These are phyloP conservation scores for Rhodomyrtus tomentosa DNA, from an alignment of 345 rosid genomes.

Conservation along the genomic window DNA sequence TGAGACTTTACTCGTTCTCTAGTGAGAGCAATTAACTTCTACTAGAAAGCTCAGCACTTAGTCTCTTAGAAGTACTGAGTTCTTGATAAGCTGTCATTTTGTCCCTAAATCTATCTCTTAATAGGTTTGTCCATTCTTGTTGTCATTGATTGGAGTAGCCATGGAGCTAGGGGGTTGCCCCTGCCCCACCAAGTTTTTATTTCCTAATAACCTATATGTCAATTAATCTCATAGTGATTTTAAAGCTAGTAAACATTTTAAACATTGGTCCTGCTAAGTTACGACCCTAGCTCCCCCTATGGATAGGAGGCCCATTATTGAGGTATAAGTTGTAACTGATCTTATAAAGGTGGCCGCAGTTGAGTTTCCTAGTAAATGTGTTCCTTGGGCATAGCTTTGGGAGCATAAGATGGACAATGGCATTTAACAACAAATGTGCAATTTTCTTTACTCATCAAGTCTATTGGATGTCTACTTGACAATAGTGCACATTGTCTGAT, in stretches of 20 bases:
- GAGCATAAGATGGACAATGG: not conserved
- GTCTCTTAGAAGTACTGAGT: not conserved
- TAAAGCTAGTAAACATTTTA: not conserved
- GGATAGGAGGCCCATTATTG: not conserved
- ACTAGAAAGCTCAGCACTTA: not conserved
- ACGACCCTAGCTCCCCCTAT: not conserved
- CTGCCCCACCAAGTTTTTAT: not conserved
- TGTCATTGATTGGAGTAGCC: not conserved
- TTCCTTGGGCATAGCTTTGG: not conserved
- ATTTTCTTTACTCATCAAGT: not conserved
- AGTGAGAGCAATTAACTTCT: not conserved
- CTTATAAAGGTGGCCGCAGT: not conserved
- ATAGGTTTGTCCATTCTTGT: not conserved
- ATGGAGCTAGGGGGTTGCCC: not conserved
- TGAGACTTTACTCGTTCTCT: constrained; percentile 2
- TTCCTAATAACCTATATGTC: no score
- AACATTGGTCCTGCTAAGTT: not conserved
- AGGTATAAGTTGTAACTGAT: not conserved
- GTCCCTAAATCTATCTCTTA: not conserved
- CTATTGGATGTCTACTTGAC: not conserved
- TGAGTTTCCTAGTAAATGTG: not conserved
- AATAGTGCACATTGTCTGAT: not conserved
- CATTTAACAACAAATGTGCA: not conserved
- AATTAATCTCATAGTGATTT: not conserved
- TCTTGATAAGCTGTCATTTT: not conserved